A percentile compares a stretch with the other conserved stretches of the same genome.
phyloP scores from a whole-genome alignment of 305 asterid genomes.

The Fraxinus floribunda region DNA sequence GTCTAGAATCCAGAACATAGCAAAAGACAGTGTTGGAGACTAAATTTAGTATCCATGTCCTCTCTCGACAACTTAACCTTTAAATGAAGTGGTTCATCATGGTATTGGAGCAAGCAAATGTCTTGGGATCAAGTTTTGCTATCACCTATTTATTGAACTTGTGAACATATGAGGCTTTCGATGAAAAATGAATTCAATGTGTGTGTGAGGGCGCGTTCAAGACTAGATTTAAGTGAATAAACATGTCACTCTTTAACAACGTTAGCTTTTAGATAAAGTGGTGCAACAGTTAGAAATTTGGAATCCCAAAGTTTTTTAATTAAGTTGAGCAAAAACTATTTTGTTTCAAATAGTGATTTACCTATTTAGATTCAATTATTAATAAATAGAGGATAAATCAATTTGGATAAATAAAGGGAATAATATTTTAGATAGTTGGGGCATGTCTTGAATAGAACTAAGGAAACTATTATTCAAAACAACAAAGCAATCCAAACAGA shows the following conservation, averaged over 20 bases:
- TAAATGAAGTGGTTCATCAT: not conserved
- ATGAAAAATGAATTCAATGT: not conserved
- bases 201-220: not conserved
- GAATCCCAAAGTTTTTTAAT: not conserved
- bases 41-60: not conserved
- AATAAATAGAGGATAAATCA: not conserved
- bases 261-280: not conserved
- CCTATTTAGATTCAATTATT: not conserved
- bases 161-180: not conserved
- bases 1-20: slow-evolving; percentile 50
- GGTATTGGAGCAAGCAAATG: not conserved
- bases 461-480: not conserved
- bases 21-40: not conserved
- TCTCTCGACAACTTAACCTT: not conserved
- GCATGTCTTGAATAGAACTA: not conserved
- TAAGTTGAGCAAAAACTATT: not conserved
- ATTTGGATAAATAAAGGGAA: not conserved
- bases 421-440: not conserved
- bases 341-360: not conserved
- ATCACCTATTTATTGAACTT: not conserved
- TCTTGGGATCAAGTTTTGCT: not conserved
- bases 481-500: not conserved
- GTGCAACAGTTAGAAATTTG: not conserved
- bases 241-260: not conserved
- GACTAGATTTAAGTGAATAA: not conserved